Percentiles rank a stretch among this genome's conserved stretches.
These are phyloP conservation scores for Pelargonium australe DNA, from an alignment of 441 rosid species.

Conservation along the genomic window DNA sequence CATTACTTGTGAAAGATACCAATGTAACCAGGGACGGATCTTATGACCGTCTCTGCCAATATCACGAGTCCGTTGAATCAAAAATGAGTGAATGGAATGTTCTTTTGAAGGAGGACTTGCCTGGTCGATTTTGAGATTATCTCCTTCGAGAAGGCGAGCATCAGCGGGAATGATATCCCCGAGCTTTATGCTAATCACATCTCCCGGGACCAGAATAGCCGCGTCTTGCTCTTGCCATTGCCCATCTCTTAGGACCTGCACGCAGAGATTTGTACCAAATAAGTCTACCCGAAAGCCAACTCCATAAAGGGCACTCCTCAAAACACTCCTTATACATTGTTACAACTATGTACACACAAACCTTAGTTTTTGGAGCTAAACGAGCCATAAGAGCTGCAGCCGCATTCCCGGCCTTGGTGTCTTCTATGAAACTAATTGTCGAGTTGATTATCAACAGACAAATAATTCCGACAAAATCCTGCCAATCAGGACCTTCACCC, in stretches of 20 bases:
- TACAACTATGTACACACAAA: constrained; percentile 7
- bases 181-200: constrained; percentile 82
- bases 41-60: no score
- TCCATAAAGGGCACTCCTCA: background rate
- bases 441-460: constrained; percentile 79
- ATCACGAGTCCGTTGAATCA: no score
- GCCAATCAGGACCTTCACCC: constrained; percentile 95
- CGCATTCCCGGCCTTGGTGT: constrained; percentile 89
- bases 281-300: no score
- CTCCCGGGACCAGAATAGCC: constrained; percentile 76
- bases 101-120: constrained; percentile 26
- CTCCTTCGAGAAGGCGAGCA: constrained; percentile 89
- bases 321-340: no score
- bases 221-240: constrained; percentile 90
- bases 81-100: background rate
- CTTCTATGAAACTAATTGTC: constrained; percentile 89
- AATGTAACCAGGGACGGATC: no score
- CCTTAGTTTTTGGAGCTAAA: constrained; percentile 85
- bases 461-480: constrained; percentile 80
- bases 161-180: constrained; percentile 95
- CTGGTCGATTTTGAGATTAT: constrained; percentile 87
- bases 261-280: background rate
- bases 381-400: constrained; percentile 87
- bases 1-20: no score
- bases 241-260: constrained; percentile 85